Conservation (phyloP, 2,329 filamentous ascomycete genomes). For the Phialemoniopsis sp. region DNA sequence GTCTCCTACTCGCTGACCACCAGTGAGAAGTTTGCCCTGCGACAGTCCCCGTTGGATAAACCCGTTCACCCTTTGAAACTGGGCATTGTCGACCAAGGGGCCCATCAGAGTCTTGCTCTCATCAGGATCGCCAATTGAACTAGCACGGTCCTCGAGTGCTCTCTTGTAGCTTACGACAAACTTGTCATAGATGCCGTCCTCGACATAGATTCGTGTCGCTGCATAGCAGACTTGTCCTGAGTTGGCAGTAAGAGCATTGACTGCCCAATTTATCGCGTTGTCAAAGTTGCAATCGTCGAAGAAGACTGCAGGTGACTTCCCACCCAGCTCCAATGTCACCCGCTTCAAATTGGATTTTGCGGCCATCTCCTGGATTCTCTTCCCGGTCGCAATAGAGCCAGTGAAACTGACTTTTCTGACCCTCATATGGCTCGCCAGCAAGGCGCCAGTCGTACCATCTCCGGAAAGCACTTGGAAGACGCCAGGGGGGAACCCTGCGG, state of each 20-base stretch:
- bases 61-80: slow-evolving; percentile 37
- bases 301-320: slow-evolving; percentile 61
- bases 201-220: slow-evolving; percentile 67
- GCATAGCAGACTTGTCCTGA: slow-evolving; percentile 74
- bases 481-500: slow-evolving; percentile 38
- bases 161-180: slow-evolving; percentile 58
- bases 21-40: slow-evolving; percentile 30
- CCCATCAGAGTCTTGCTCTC: slow-evolving; percentile 55
- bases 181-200: slow-evolving; percentile 48
- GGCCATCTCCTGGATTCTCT: slow-evolving; percentile 58
- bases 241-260: slow-evolving; percentile 58
- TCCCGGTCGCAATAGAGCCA: slow-evolving; percentile 62
- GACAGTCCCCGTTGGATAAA: slow-evolving; percentile 37
- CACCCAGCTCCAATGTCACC: slow-evolving; percentile 67
- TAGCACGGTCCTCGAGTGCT: slow-evolving; percentile 51
- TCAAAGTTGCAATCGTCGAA: slow-evolving; percentile 61
- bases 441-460: slow-evolving; percentile 21
- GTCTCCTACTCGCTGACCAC: slow-evolving; percentile 30
- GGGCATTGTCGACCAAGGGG: slow-evolving; percentile 44
- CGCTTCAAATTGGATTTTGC: slow-evolving; percentile 60
- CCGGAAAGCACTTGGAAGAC: slow-evolving; percentile 36
- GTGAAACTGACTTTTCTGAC: slow-evolving; percentile 66
- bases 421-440: slow-evolving; percentile 12
- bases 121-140: slow-evolving; percentile 58
- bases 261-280: slow-evolving; percentile 41